Base-by-base conservation (phyloP, 2,329 filamentous ascomycete genomes). In the Diaporthe sp. region DNA sequence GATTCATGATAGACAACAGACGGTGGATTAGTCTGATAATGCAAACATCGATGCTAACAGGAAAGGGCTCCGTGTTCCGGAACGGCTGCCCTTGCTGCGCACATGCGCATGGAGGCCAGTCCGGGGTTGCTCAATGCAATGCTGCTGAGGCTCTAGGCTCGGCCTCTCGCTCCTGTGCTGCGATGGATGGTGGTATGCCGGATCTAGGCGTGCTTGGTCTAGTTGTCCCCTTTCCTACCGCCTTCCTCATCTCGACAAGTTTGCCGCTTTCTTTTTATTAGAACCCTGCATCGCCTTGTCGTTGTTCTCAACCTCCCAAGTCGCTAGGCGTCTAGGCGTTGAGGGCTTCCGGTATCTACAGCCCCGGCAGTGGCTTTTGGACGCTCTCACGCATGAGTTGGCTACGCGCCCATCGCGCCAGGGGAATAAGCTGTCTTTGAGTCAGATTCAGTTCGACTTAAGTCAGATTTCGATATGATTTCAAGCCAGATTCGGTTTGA, bases 211-310 rank as follows among this genome's bases (percentile, higher is more conserved):
- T 37, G 65, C 65, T 42, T 42, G 49, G 65, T 69, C 65, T 69
- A 69, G 34, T 69, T 31, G 15, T 69, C 34, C 8, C 49, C 34
- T 55, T 69, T 55, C n/a, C n/a, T 69, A 69, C 65, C 65, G 65
- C 65, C 65, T 69, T 55, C 65, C 65, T 69, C 65, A 55, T 69
- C 46, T 55, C 28, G 49, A 69, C 65, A 55, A 69, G 65, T 42
- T 39, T 42, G 65, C 28, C 65, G 49, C 65, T 37, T 34, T 55
- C 31, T 39, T 39, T 51, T 53, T 53, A 15, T 53, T 19, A 53
- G 19, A 53, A 53, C 46, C 65, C 31, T 68, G 65, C 65, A 39
- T 53, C 46, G 34, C 22, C 65, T 28, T 53, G 46, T 19, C 61
- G 34, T 49, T 42, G 25, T 65, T 65, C 42, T 68, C 65, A 53